Percentiles rank a stretch among this genome's conserved stretches.
Conservation (phyloP, 371 early-diverging fungal genomes). For the Mortierella sp. region DNA sequence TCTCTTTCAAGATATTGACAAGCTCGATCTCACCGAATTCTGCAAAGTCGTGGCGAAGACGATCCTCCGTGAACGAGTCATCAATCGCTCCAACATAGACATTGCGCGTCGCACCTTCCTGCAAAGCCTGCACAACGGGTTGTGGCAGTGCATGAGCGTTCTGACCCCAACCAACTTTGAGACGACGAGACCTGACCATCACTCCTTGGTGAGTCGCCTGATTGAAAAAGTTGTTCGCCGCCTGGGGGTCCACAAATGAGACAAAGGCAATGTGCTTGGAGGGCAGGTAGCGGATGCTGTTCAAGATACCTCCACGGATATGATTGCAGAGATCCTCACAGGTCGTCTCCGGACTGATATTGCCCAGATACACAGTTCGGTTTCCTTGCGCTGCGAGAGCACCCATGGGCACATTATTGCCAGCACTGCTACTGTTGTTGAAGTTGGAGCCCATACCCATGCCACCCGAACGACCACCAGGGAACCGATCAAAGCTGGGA, state of each 20-base stretch:
- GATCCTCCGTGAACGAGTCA: slow-evolving; percentile 69
- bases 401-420: slow-evolving; percentile 16
- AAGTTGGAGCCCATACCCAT: not conserved
- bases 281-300: slow-evolving; percentile 75
- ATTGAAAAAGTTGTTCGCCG: slow-evolving; percentile 70
- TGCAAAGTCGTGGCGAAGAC: slow-evolving; percentile 73
- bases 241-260: slow-evolving; percentile 80
- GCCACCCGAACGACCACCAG: slow-evolving; percentile 18
- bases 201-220: slow-evolving; percentile 68
- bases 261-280: slow-evolving; percentile 88
- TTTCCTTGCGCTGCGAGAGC: slow-evolving; percentile 52
- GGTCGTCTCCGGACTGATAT: slow-evolving; percentile 77
- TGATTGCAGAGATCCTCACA: slow-evolving; percentile 86
- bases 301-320: slow-evolving; percentile 86
- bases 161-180: slow-evolving; percentile 87
- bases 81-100: slow-evolving; percentile 82
- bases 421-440: slow-evolving; percentile 2
- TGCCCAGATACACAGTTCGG: slow-evolving; percentile 85
- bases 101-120: slow-evolving; percentile 81
- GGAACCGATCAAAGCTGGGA: slow-evolving; percentile 38
- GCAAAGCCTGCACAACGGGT: slow-evolving; percentile 68
- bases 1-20: slow-evolving; percentile 80
- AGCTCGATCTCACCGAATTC: slow-evolving; percentile 85
- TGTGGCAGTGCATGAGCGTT: slow-evolving; percentile 65
- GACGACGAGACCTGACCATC: slow-evolving; percentile 73